These are phyloP conservation scores for Magnusiomyces tetraspermus DNA, from an alignment of 1,139 yeast genomes.

Conservation along the genomic window DNA sequence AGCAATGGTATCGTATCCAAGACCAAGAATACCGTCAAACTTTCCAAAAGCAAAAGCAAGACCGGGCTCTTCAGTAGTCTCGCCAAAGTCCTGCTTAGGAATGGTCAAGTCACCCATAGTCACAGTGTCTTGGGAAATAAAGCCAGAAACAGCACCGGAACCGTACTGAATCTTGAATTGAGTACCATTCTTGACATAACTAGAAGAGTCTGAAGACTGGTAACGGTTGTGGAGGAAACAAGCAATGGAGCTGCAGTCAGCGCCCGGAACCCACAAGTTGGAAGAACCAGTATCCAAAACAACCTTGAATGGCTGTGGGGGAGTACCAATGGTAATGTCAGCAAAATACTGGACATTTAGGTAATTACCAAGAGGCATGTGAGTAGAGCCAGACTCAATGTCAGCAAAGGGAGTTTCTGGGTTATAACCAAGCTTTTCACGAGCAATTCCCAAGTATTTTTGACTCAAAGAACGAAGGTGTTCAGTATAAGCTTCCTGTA, in stretches of 20 bases:
- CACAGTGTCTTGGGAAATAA: slow-evolving; percentile 73
- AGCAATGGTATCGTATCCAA: slow-evolving; percentile 85
- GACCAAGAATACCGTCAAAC: slow-evolving; percentile 92
- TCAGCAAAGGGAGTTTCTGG: slow-evolving; percentile 29
- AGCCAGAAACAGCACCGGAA: slow-evolving; percentile 86
- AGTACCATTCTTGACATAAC: slow-evolving; percentile 79
- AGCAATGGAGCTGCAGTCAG: slow-evolving; percentile 84
- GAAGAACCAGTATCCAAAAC: slow-evolving; percentile 88
- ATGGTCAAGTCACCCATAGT: slow-evolving; percentile 75
- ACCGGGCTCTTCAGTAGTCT: slow-evolving; percentile 95
- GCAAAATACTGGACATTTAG: slow-evolving; percentile 92
- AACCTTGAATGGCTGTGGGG: slow-evolving; percentile 77
- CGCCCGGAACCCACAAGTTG: slow-evolving; percentile 91
- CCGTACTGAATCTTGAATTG: slow-evolving; percentile 83
- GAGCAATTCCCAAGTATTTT: slow-evolving; percentile 56
- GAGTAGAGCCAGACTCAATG: slow-evolving; percentile 39
- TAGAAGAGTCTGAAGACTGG: slow-evolving; percentile 67
- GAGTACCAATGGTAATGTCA: slow-evolving; percentile 83
- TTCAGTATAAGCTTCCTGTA: slow-evolving; percentile 39
- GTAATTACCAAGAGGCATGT: slow-evolving; percentile 82
- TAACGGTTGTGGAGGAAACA: slow-evolving; percentile 89
- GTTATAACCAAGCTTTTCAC: slow-evolving; percentile 29
- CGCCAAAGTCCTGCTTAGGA: slow-evolving; percentile 87
- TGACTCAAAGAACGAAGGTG: slow-evolving; percentile 63
- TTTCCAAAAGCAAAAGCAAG: slow-evolving; percentile 96